A percentile compares a stretch with the other conserved stretches of the same genome.
phyloP scores from a whole-genome alignment of 225 moss, liverwort and hornwort species.

The Rhytidiadelphus loreus region DNA sequence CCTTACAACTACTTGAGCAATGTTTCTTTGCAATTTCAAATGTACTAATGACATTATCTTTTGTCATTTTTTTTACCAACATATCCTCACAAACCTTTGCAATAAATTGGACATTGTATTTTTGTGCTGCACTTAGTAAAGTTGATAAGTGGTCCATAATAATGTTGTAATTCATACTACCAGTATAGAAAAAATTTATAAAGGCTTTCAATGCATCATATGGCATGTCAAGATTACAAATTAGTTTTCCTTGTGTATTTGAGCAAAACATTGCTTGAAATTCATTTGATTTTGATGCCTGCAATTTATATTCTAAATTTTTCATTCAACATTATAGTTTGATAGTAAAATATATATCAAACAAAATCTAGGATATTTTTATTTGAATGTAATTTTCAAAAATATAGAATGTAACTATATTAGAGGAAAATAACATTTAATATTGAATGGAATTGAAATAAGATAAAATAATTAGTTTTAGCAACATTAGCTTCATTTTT shows the following conservation, averaged over 20 bases:
- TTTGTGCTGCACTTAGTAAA: constrained; percentile 14
- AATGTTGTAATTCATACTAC: background rate
- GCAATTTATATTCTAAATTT: background rate
- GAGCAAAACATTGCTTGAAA: constrained; percentile 27
- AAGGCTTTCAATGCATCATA: constrained; percentile 31
- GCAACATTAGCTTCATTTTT: background rate
- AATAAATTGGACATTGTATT: constrained; percentile 24
- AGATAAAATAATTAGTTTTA: no score
- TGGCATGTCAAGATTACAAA: constrained; percentile 25
- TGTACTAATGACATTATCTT: constrained; percentile 25
- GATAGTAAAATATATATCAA: background rate
- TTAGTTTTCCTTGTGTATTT: background rate
- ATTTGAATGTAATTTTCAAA: background rate
- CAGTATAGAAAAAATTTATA: constrained; percentile 31
- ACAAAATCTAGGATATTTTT: rapidly evolving
- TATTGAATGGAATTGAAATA: background rate
- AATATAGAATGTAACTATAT: background rate
- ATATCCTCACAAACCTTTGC: constrained; percentile 19
- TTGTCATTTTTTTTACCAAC: constrained; percentile 22
- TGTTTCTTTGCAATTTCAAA: constrained; percentile 27
- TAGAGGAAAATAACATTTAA: background rate
- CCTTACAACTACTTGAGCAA: constrained; percentile 18
- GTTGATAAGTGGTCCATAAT: constrained; percentile 4
- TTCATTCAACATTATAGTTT: background rate
- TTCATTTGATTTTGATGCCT: constrained; percentile 42